These are phyloP conservation scores for Dalbergia cochinchinensis DNA, from an alignment of 306 rosid genomes.

Conservation along the genomic window DNA sequence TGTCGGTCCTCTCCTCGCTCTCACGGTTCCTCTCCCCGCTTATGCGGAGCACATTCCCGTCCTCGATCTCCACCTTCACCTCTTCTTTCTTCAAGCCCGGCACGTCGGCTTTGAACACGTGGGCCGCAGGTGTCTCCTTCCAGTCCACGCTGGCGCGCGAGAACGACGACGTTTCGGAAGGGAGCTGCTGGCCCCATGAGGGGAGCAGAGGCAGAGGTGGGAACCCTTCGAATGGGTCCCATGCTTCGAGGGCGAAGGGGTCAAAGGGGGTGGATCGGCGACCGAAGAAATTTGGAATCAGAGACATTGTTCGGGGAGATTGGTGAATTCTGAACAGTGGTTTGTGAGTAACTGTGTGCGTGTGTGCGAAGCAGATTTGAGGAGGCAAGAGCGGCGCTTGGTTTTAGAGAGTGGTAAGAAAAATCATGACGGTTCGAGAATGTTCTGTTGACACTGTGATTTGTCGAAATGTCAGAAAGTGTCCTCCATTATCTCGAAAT, in stretches of 20 bases:
- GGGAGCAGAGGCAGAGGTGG: conserved; percentile 14
- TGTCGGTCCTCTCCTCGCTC: conserved; percentile 51
- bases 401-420: neutral
- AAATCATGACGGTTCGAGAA: neutral
- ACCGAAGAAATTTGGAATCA: conserved; percentile 56
- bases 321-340: neutral
- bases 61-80: conserved; percentile 55
- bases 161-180: conserved; percentile 27
- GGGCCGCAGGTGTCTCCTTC: conserved; percentile 56
- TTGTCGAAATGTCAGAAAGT: neutral
- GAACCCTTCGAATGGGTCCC: conserved; percentile 51
- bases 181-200: neutral
- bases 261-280: conserved; percentile 49
- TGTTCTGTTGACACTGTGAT: neutral
- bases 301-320: conserved; percentile 41
- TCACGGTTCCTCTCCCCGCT: conserved; percentile 51
- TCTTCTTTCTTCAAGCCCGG: conserved; percentile 54
- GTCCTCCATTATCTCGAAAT: neutral
- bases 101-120: conserved; percentile 51
- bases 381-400: too few relatives aligned
- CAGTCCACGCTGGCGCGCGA: conserved; percentile 49
- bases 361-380: neutral
- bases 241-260: conserved; percentile 47
- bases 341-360: too few relatives aligned
- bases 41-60: conserved; percentile 46